Evolutionary conservation across 2,329 filamentous ascomycete species (phyloP).

Genomic region (Thelonectria discophora): DNA sequence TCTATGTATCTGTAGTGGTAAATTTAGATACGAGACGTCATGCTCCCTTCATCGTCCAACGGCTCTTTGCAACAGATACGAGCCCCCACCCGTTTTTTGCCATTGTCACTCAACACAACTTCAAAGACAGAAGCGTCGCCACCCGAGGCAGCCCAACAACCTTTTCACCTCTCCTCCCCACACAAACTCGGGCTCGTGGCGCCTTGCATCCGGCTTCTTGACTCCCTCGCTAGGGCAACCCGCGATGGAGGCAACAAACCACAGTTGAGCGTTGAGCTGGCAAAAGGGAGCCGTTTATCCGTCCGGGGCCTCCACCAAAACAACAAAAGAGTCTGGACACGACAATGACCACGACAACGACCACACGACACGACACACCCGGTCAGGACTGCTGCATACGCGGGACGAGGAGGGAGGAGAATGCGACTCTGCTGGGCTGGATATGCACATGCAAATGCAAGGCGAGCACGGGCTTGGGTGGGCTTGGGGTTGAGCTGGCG

Average conservation of each 20-base stretch:
- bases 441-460: neutral
- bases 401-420: neutral
- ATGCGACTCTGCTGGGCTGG: neutral
- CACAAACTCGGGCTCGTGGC: neutral
- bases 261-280: neutral
- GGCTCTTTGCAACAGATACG: neutral
- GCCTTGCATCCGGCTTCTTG: neutral
- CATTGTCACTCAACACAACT: neutral
- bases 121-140: neutral
- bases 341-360: neutral
- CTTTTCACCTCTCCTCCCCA: neutral
- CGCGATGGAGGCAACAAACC: neutral
- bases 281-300: neutral
- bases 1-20: no score
- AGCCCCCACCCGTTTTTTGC: no score
- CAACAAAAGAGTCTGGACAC: neutral
- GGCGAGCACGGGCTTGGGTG: neutral
- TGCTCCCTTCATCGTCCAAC: neutral
- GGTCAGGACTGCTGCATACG: neutral
- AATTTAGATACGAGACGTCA: neutral
- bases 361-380: neutral
- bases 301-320: neutral
- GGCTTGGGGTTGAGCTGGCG: neutral
- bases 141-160: neutral
- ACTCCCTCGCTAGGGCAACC: neutral